Conservation (phyloP, 768 basidiomycete genomes). For the Pulveroboletus frians region DNA sequence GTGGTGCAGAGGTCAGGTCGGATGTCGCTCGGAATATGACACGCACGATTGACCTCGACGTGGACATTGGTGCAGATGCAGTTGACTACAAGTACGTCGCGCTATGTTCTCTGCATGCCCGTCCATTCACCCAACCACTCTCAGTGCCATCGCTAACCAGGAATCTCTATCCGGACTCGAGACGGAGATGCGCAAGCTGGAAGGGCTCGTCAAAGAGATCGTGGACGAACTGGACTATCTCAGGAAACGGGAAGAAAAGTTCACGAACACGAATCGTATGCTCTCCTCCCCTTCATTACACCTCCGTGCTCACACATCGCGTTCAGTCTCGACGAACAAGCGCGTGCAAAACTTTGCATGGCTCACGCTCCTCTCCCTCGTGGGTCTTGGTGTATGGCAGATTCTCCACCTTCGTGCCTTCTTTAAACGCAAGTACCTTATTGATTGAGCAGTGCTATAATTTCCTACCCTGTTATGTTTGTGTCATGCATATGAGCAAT, state of each 20-base stretch:
- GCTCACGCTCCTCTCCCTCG: slow-evolving; percentile 75
- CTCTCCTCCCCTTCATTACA: slow-evolving; percentile 7
- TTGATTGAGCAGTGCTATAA: slow-evolving; percentile 48
- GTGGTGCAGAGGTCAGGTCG: slow-evolving; percentile 39
- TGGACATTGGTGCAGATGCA: slow-evolving; percentile 97
- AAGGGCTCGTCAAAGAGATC: slow-evolving; percentile 91
- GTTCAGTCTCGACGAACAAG: slow-evolving; percentile 79
- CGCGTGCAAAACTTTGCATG: slow-evolving; percentile 93
- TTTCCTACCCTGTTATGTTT: slow-evolving; percentile 3
- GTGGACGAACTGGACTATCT: slow-evolving; percentile 91
- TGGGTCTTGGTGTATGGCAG: slow-evolving; percentile 88
- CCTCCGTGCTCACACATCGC: neutral
- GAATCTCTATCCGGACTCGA: slow-evolving; percentile 94
- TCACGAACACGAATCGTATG: slow-evolving; percentile 85
- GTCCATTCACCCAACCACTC: slow-evolving; percentile 3
- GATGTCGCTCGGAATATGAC: slow-evolving; percentile 46
- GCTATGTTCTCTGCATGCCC: neutral
- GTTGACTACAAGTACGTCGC: slow-evolving; percentile 94
- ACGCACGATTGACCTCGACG: slow-evolving; percentile 84
- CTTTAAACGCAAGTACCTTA: slow-evolving; percentile 95
- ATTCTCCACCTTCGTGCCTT: slow-evolving; percentile 90
- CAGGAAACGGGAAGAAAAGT: slow-evolving; percentile 82
- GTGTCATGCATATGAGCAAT: neutral
- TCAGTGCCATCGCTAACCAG: slow-evolving; percentile 95
- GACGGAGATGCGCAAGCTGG: slow-evolving; percentile 97